Evolutionary conservation across 805 yeast species (phyloP), one percentile per base, ranked within the genome.

Genomic region (Sungouiozyma intestinalis): DNA sequence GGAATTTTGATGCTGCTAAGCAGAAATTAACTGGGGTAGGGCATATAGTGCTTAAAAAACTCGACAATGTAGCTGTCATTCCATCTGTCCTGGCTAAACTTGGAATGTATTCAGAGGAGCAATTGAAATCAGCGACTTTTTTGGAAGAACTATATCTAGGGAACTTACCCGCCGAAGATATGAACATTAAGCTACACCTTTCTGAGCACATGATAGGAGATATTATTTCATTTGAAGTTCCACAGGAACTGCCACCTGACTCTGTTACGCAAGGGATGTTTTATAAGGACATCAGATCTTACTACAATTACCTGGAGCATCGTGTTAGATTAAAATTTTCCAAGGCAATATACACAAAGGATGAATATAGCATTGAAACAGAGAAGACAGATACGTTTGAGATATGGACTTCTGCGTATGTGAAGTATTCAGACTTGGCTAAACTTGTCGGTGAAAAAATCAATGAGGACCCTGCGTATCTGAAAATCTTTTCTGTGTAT

Each of bases 151-250:
- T 81, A 18, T 73, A 76, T 33, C 74, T 76, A 2, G 65, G 65
- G 4, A 69, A 71, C 31, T 39, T 79, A 1, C 34, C 69, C 62
- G 36, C 53, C 57, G 7, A 45, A 49, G 24, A 36, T 16, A 37
- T 40, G 8, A 24, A 33, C 24, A n/a, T 50, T 51, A 29, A 66
- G 77, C 1, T 74, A 75, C 53, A 74, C 71, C 36, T 74, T 44
- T 64, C 71, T 33, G 92, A 84, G 49, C 55, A 83, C 16, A 67
- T 69, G 4, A 73, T 71, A 44, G 94, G 94, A 51, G 94, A 84
- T 54, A 80, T 84, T 14, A 55, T 84, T 6, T 48, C 62, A 2
- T 60, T 60, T 48, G 62, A 48, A 47, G 47, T 45, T 34, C 45
- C 48, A 14, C 11, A 16, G 13, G 35, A 33, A 5, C 27, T 42